These are phyloP conservation scores for Pestalotiopsis sp. DNA, from an alignment of 2,329 filamentous ascomycete genomes.

Conservation along the genomic window DNA sequence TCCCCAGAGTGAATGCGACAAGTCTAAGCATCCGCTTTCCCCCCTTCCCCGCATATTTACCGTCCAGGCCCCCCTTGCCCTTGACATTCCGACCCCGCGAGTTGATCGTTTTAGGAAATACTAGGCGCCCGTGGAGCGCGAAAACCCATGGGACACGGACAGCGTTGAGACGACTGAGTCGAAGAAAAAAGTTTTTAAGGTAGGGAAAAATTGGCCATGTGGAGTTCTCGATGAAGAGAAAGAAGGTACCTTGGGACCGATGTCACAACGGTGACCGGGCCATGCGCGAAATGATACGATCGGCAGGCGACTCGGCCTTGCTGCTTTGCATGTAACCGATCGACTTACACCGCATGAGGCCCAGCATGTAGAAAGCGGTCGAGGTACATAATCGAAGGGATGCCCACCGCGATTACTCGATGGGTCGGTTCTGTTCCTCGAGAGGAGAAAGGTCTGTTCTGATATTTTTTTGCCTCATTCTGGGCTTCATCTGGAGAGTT, in stretches of 20 bases:
- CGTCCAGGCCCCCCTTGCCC: background rate
- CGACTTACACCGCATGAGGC: background rate
- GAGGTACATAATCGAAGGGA: background rate
- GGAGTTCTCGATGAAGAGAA: background rate
- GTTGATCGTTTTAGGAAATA: slow-evolving; percentile 1
- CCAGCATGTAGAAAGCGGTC: background rate
- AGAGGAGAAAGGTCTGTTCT: background rate
- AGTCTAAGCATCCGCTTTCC: slow-evolving; percentile 3
- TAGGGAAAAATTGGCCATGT: background rate
- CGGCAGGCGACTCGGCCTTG: background rate
- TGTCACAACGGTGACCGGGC: background rate
- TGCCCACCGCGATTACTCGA: background rate
- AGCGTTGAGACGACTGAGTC: background rate
- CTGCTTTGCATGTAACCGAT: background rate
- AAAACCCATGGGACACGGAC: background rate
- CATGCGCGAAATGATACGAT: background rate
- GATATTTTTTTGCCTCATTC: background rate
- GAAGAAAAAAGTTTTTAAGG: background rate
- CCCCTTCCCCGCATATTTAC: slow-evolving; percentile 1
- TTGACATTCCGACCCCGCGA: background rate
- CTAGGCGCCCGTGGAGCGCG: background rate
- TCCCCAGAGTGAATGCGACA: background rate
- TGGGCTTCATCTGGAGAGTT: too few relatives aligned
- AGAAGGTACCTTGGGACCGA: background rate
- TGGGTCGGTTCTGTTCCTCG: background rate